A percentile compares a stretch with the other conserved stretches of the same genome.
These are phyloP conservation scores for Pseudocercospora fuligena DNA, from an alignment of 2,329 filamentous ascomycete species.

Conservation along the genomic window DNA sequence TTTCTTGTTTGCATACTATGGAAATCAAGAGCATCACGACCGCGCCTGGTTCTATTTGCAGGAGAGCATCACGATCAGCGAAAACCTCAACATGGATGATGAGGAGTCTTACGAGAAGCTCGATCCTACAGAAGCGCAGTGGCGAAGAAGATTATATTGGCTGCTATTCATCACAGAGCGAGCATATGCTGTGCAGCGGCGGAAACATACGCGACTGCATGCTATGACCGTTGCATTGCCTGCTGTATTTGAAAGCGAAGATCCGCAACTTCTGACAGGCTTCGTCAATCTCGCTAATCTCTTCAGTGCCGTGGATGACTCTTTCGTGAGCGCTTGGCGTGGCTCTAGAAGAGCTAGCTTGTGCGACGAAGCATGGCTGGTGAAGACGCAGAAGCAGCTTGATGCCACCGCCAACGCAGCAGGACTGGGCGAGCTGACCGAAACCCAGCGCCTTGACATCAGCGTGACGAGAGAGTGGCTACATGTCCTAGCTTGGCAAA, in stretches of 20 bases:
- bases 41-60: conserved; percentile 44
- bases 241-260: conserved; percentile 41
- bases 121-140: conserved; percentile 40
- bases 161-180: conserved; percentile 65
- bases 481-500: conserved; percentile 45
- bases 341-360: conserved; percentile 39
- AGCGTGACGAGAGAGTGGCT: conserved; percentile 42
- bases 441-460: conserved; percentile 44
- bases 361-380: conserved; percentile 43
- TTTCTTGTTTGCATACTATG: conserved; percentile 44
- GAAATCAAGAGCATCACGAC: conserved; percentile 40
- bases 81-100: conserved; percentile 42
- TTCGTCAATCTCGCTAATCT: conserved; percentile 43
- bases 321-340: conserved; percentile 43
- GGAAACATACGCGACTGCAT: conserved; percentile 41
- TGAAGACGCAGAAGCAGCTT: conserved; percentile 41
- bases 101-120: conserved; percentile 40
- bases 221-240: conserved; percentile 37
- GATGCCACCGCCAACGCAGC: conserved; percentile 37
- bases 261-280: conserved; percentile 41
- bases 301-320: conserved; percentile 43
- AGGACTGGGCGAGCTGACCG: conserved; percentile 36
- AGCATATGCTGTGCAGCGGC: conserved; percentile 43
- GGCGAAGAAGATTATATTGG: conserved; percentile 50
- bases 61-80: conserved; percentile 41